These are phyloP conservation scores for Hsuehochloa calcarea DNA, from an alignment of 176 grass and related monocot species.

Conservation along the genomic window DNA sequence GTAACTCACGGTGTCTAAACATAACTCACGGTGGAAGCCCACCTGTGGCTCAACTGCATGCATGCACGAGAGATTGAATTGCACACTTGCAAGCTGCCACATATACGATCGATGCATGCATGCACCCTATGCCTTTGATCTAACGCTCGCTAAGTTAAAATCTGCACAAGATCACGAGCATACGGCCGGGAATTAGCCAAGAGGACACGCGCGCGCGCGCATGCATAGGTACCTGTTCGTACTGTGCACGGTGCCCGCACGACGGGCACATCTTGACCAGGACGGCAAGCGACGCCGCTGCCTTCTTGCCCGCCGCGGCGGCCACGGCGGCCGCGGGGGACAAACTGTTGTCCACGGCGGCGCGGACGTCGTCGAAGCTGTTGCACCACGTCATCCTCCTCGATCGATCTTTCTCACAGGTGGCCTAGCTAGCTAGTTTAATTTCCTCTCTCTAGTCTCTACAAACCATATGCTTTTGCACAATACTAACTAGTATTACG, in stretches of 20 bases:
- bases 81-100: not conserved
- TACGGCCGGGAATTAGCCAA: not conserved
- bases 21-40: not conserved
- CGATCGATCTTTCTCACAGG: not conserved
- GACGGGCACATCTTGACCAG: constrained; percentile 70
- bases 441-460: not conserved
- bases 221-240: constrained; percentile 29
- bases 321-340: constrained; percentile 26
- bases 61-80: not conserved
- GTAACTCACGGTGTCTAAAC: not conserved
- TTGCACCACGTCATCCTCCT: constrained; percentile 71
- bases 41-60: not conserved
- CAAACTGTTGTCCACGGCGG: constrained; percentile 41
- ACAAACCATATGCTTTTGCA: not conserved
- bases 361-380: constrained; percentile 48
- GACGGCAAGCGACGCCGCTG: constrained; percentile 42
- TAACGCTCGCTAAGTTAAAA: not conserved
- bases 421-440: not conserved
- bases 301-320: constrained; percentile 45
- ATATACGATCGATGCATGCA: not conserved
- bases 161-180: not conserved
- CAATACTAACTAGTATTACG: not conserved
- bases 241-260: constrained; percentile 62
- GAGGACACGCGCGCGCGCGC: too few species aligned
- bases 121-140: not conserved